Evolutionary conservation across 306 rosid genomes (phyloP).

Genomic region (Spatholobus suberectus): DNA sequence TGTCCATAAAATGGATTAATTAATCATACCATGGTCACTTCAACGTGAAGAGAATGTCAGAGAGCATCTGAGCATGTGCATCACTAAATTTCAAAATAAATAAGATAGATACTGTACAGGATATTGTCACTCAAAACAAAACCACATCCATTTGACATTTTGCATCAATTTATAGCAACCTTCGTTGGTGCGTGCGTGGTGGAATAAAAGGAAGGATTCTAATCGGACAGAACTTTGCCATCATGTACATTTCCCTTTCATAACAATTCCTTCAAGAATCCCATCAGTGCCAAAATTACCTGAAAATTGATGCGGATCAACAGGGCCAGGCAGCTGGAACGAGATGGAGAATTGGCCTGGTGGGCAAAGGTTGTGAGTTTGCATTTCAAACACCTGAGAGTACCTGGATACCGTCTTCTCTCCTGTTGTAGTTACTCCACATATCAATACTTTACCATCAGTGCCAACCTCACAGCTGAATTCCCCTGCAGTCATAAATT

Average conservation of each 20-base stretch:
- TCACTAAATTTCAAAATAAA: conserved; percentile 1
- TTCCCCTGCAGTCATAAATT: conserved; percentile 60
- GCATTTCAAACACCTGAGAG: conserved; percentile 82
- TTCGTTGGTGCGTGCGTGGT: neutral
- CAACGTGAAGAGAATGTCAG: conserved; percentile 4
- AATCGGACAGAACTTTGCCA: neutral
- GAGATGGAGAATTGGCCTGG: conserved; percentile 77
- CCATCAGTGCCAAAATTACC: conserved; percentile 82
- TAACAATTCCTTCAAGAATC: conserved; percentile 77
- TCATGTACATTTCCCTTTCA: conserved; percentile 51
- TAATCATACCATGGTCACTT: neutral
- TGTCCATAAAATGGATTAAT: conserved; percentile 1
- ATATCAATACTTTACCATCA: conserved; percentile 65
- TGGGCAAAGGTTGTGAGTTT: conserved; percentile 73
- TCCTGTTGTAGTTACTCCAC: conserved; percentile 78
- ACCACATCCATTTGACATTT: conserved; percentile 4
- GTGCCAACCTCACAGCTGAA: conserved; percentile 72
- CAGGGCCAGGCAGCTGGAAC: conserved; percentile 85
- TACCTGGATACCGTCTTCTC: conserved; percentile 68
- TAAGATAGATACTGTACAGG: conserved; percentile 19
- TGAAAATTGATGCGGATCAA: conserved; percentile 65
- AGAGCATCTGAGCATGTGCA: neutral
- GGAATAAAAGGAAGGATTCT: conserved; percentile 4
- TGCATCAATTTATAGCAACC: conserved; percentile 9
- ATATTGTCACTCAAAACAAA: conserved; percentile 34